Percentiles rank a stretch among this genome's conserved stretches.
Conservation (phyloP, 306 rosid species). For the Erythrophleum fordii region DNA sequence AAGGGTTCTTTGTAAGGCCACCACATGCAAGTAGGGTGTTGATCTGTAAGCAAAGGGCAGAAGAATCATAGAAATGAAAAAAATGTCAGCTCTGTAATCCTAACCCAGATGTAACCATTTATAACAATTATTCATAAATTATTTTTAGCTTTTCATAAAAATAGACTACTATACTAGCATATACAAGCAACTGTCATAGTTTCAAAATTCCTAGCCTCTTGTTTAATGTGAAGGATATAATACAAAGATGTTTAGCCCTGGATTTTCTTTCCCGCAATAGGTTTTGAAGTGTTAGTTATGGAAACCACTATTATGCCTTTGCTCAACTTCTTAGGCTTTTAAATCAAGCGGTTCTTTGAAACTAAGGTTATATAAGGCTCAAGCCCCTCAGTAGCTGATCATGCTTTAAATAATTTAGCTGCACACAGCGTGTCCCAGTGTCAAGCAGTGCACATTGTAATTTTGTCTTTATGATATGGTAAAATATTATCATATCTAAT, state of each 20-base stretch:
- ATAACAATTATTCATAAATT: not conserved
- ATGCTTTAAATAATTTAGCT: not conserved
- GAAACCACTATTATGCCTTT: not conserved
- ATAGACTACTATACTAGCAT: not conserved
- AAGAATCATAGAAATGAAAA: slow-evolving; percentile 26
- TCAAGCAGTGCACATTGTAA: not conserved
- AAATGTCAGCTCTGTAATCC: slow-evolving; percentile 23
- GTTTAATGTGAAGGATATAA: not conserved
- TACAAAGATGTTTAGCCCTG: not conserved
- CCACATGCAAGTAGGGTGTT: slow-evolving; percentile 93
- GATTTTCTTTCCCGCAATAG: not conserved
- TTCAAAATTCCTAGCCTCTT: not conserved
- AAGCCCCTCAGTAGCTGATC: not conserved
- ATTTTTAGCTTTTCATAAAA: not conserved
- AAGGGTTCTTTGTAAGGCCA: slow-evolving; percentile 84
- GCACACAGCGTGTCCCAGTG: not conserved
- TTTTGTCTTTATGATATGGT: not conserved
- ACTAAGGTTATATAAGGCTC: not conserved
- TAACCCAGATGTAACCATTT: slow-evolving; percentile 1
- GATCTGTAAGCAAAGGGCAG: slow-evolving; percentile 63
- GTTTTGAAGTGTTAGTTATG: not conserved
- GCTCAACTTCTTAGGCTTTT: not conserved
- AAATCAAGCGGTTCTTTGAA: not conserved
- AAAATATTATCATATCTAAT: not conserved
- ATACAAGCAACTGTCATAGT: not conserved